Base-by-base conservation (phyloP, 495 filamentous ascomycete genomes). In the Trichodelitschia bisporula region DNA sequence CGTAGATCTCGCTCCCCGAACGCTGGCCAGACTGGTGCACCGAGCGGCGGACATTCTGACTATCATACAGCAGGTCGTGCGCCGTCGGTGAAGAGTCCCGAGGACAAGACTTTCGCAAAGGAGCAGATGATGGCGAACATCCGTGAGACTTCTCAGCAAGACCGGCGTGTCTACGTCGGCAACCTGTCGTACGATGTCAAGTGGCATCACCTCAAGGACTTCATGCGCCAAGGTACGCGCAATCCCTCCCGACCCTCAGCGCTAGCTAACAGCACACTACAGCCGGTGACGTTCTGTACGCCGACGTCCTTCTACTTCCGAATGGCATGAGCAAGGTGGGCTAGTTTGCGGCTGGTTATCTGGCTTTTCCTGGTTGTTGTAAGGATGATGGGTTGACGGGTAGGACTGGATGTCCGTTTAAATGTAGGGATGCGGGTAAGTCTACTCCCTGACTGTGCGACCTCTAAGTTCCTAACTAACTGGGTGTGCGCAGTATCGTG, bases 271-370 rank as follows among this genome's bases (percentile, higher is more conserved):
- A 19, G 28, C 9, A 11, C 26, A 26, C 30, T 44, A 46, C 54
- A 97, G 86, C 86, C 62, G 86, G 86, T 66, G 86, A 95, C 53
- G 89, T 95, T 58, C 70, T 95, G 61, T 97, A 89, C 59, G 86
- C 86, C 69, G 86, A 97, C 67, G 84, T 97, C 48, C 74, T 97
- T 56, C 66, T 91, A 56, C 82, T 97, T 80, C 89, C 89, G 50
- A 97, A 97, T 70, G 86, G 86, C 80, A 97, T 97, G 86, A 93
- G 84, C 77, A 97, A 97, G 89, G 86, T 93, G 80, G 79, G 80
- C 77, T 70, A 69, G 71, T 77, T 71, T 67, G 34, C 34, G 77
- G 69, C 68, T 79, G 73, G 71, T 66, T 70, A 72, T 62, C 66
- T 65, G 59, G 62, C 62, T 69, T 51, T 49, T 44, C 49, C 49